Evolutionary conservation across 148 eudicot genomes (phyloP).

Genomic region (Hydrangea macrophylla): DNA sequence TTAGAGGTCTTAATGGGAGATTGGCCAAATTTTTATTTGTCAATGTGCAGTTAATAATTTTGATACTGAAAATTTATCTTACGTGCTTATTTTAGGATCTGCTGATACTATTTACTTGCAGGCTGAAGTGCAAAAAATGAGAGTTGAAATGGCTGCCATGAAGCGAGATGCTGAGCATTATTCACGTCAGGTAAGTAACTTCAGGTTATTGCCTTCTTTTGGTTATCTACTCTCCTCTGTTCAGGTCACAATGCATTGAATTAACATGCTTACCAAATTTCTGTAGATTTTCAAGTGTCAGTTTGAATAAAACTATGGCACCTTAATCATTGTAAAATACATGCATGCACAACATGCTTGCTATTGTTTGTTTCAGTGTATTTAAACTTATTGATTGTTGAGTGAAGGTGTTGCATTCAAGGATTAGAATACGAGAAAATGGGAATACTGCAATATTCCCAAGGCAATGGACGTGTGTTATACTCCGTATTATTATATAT

Average conservation of each 20-base stretch:
- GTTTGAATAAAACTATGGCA: neutral
- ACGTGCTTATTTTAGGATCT: neutral
- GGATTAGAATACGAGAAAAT: no score
- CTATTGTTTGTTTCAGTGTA: neutral
- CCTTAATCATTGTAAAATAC: no score
- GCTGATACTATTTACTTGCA: slow-evolving; percentile 14
- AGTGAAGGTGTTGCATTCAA: neutral
- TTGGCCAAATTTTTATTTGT: neutral
- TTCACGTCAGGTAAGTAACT: slow-evolving; percentile 80
- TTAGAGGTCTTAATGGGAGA: neutral
- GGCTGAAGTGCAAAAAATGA: slow-evolving; percentile 95
- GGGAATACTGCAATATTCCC: no score
- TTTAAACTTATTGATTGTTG: neutral
- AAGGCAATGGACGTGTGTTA: no score
- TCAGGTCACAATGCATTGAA: neutral
- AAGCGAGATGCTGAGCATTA: slow-evolving; percentile 99
- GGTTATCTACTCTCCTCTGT: neutral
- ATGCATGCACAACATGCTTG: neutral
- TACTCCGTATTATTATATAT: no score
- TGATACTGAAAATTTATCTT: neutral
- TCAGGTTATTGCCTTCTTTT: slow-evolving; percentile 5
- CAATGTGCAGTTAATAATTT: neutral
- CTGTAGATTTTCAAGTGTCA: neutral
- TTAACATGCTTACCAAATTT: neutral
- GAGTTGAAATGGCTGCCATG: slow-evolving; percentile 99